A percentile compares a stretch with the other conserved stretches of the same genome.
These are phyloP conservation scores for Colletotrichum sp. DNA, from an alignment of 2,329 filamentous ascomycete species.

Conservation along the genomic window DNA sequence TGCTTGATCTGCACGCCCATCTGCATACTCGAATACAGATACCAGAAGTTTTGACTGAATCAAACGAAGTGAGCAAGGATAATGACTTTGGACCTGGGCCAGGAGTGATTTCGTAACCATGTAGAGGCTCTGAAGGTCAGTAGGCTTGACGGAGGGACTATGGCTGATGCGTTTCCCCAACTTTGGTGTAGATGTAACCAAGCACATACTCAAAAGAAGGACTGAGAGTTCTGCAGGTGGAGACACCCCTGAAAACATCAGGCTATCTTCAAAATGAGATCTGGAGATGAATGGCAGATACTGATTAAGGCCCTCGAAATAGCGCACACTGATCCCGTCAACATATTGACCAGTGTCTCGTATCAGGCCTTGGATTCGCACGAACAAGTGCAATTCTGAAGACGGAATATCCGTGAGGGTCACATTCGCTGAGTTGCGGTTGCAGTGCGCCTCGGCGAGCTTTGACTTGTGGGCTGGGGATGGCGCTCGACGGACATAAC, in stretches of 20 bases:
- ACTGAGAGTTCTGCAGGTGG: background rate
- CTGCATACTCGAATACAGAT: background rate
- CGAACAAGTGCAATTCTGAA: background rate
- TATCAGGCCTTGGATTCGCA: background rate
- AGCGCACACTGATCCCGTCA: background rate
- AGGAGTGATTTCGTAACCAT: background rate
- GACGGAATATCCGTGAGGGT: background rate
- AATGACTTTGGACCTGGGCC: background rate
- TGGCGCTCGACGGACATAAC: background rate
- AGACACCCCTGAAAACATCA: constrained; percentile 14
- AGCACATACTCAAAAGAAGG: background rate
- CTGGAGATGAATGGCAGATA: constrained; percentile 33
- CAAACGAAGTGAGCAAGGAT: background rate
- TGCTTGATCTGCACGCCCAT: background rate
- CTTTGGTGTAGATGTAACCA: background rate
- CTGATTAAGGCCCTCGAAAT: constrained; percentile 26
- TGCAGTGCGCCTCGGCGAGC: background rate
- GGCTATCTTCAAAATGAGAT: constrained; percentile 27
- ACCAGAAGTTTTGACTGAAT: background rate
- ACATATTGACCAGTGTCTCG: background rate
- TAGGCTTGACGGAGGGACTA: background rate
- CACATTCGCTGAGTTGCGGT: background rate
- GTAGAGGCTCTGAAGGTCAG: background rate
- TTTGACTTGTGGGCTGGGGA: background rate
- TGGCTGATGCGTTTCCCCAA: background rate